Evolutionary conservation across 371 early-diverging fungal genomes (phyloP), one percentile per base, ranked within the genome.

Genomic region (Mucor ambiguus): DNA sequence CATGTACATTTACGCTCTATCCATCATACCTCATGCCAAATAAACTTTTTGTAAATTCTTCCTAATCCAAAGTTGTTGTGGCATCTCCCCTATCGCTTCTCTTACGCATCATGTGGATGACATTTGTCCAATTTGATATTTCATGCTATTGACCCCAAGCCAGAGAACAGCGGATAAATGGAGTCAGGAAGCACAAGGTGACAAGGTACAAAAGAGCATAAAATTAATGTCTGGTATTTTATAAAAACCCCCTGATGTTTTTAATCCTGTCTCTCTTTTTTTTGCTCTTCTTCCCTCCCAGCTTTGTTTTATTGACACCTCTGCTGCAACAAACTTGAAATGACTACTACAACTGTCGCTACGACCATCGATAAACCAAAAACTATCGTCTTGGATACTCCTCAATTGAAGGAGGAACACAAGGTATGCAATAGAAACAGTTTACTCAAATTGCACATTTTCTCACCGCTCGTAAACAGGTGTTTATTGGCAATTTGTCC

Each of bases 401-500:
- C 52, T 52, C 52, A 24, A 6, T 16, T 12, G 14, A 12, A 52
- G 12, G 16, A 28, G 14, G 64, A 63, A 35, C 55, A 63, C 24
- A 68, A 63, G 55, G 64, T 68, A 62, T 26, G 6, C 16, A 33
- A 7, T 35, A 26, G 30, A 9, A 1, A 2, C 8, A 30, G 32
- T 30, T 33, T n/a, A 33, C n/a, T 49, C 24, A 7, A 20, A 7
- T 20, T 35, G 8, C 10, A n/a, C 11, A 9, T 30, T 35, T 29
- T 28, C 24, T 60, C 62, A 38, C n/a, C 44, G 12, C 22, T 26
- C 14, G 37, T 2, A 28, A 43, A n/a, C 28, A 96, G 86, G 92
- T 95, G 56, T 98, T 96, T 86, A 93, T 96, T 43, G 97, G 98
- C 59, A 98, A 98, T 86, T 84, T 98, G 65, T 78, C 95, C 32